Conservation (phyloP, 495 filamentous ascomycete species). For the Filosporella fistucella region DNA sequence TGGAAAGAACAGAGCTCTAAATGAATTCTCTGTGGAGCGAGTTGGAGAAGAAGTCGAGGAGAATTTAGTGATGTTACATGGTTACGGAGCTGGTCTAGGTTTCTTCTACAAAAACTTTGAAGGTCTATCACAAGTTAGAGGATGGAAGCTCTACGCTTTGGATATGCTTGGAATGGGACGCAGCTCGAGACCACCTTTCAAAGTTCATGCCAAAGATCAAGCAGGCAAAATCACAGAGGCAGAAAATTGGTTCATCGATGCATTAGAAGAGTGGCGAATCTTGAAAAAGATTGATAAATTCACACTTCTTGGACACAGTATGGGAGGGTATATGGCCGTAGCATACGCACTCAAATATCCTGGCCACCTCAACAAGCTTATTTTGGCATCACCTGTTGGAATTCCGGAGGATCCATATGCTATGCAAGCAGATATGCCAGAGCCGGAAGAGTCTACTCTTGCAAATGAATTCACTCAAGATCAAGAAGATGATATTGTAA, state of each 20-base stretch:
- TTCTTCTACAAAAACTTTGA: conserved; percentile 99
- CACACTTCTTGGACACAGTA: conserved; percentile 85
- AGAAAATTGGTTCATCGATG: conserved; percentile 94
- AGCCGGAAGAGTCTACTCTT: conserved; percentile 63
- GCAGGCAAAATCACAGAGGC: conserved; percentile 84
- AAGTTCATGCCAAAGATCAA: conserved; percentile 73
- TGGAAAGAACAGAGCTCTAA: conserved; percentile 82
- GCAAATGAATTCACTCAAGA: conserved; percentile 72
- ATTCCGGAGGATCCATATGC: conserved; percentile 95
- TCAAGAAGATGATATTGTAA: conserved; percentile 53
- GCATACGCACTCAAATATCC: conserved; percentile 96
- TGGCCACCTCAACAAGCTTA: conserved; percentile 88
- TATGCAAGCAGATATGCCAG: conserved; percentile 73
- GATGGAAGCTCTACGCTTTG: conserved; percentile 88
- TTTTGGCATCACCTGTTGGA: conserved; percentile 89
- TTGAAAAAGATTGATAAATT: conserved; percentile 87
- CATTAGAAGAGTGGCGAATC: conserved; percentile 91
- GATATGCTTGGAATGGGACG: conserved; percentile 95
- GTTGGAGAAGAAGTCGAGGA: conserved; percentile 66
- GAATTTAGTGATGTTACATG: conserved; percentile 95
- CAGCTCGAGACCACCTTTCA: conserved; percentile 78
- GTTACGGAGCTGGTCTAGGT: conserved; percentile 90
- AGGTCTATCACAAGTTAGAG: conserved; percentile 64
- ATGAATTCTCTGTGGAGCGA: conserved; percentile 89
- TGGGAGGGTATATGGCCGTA: conserved; percentile 91